Evolutionary conservation across 805 yeast species (phyloP), one percentile per base, ranked within the genome.

Genomic region (Sporopachydermia lactativora): DNA sequence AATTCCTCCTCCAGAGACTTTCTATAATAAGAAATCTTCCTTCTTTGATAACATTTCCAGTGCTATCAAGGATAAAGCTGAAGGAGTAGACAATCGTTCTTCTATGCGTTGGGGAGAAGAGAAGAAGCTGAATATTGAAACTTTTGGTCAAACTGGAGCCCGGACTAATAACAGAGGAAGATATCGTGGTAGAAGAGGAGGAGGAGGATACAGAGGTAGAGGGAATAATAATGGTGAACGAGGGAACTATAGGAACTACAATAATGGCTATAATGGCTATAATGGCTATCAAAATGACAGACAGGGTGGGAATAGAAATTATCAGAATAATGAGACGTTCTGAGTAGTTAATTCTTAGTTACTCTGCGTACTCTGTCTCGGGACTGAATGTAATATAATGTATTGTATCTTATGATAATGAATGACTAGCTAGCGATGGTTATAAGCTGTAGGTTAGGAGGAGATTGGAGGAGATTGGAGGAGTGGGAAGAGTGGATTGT

Each of bases 21-120:
- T 68, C 18, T 92, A 92, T 64, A 73, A 86, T 62, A 85, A 78
- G 58, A 71, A 72, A 52, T 73, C 85, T 11, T 86, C 96, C 1
- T 89, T 92, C 59, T 89, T 89, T 53, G 97, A 92, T 60, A 74
- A 72, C 45, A 73, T 89, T 43, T 81, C 94, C 6, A 73, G 85
- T 6, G 77, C 85, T 3, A 60, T 52, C 16, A 55, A 51, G 35
- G 60, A 53, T 34, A 41, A 49, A 28, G 35, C 40, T 6, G 57
- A 51, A 18, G 46, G 47, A 19, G 66, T 77, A 34, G 71, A 69
- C 41, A 68, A 68, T 39, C 53, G 60, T 17, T 53, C 57, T 5
- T 57, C 55, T 18, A 64, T 75, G 73, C 70, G 76, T 52, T 79
- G 94, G 77, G 63, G 70, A 38, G 81, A 78, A 49, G 94, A 84